Conservation (phyloP, 805 yeast genomes). For the Candida ipomoeae region DNA sequence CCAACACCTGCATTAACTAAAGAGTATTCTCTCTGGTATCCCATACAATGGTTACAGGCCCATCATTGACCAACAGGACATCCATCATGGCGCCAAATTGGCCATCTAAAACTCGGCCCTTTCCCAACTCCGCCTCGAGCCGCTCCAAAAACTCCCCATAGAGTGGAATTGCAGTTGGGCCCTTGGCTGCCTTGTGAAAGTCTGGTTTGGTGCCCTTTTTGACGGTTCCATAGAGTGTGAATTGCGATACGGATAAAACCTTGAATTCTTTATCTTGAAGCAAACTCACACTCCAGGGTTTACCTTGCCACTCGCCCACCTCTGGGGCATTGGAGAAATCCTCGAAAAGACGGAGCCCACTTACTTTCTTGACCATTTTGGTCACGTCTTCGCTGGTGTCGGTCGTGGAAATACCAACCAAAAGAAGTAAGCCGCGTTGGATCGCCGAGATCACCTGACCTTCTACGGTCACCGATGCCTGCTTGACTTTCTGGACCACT, state of each 20-base stretch:
- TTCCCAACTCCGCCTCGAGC: slow-evolving; percentile 52
- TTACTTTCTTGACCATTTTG: slow-evolving; percentile 62
- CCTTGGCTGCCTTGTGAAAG: slow-evolving; percentile 88
- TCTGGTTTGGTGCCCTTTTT: slow-evolving; percentile 94
- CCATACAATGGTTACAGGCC: slow-evolving; percentile 84
- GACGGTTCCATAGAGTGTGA: slow-evolving; percentile 80
- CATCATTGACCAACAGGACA: slow-evolving; percentile 81
- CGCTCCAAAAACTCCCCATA: slow-evolving; percentile 51
- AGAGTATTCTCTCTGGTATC: slow-evolving; percentile 46
- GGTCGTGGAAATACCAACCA: slow-evolving; percentile 78
- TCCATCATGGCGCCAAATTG: slow-evolving; percentile 98
- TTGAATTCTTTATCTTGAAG: slow-evolving; percentile 64
- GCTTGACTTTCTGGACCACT: slow-evolving; percentile 84
- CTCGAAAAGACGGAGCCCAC: slow-evolving; percentile 70
- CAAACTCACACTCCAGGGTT: slow-evolving; percentile 69
- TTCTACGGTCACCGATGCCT: slow-evolving; percentile 87
- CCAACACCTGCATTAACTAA: background rate
- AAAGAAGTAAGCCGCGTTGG: slow-evolving; percentile 66
- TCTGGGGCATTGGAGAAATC: slow-evolving; percentile 41
- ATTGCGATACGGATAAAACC: slow-evolving; percentile 85
- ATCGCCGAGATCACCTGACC: slow-evolving; percentile 68
- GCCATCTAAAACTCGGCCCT: slow-evolving; percentile 75
- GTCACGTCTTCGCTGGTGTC: slow-evolving; percentile 75
- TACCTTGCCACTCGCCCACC: slow-evolving; percentile 43
- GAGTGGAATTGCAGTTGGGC: slow-evolving; percentile 47